These are phyloP conservation scores for Agrocybe pediades DNA, from an alignment of 768 basidiomycete genomes.

Conservation along the genomic window DNA sequence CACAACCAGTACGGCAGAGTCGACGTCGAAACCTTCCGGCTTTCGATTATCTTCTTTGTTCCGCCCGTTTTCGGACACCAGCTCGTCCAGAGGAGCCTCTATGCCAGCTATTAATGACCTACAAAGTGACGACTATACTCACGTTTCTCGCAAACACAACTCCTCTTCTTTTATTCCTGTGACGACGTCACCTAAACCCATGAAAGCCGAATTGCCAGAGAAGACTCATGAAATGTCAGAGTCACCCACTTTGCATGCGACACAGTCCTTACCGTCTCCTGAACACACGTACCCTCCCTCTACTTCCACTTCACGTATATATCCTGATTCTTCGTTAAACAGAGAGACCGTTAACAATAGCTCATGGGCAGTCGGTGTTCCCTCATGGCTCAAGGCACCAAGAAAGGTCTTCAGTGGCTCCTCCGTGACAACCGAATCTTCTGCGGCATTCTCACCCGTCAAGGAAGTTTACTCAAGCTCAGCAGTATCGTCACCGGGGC, in stretches of 20 bases:
- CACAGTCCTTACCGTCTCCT: constrained; percentile 24
- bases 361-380: constrained; percentile 69
- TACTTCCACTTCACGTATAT: constrained; percentile 47
- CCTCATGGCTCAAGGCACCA: constrained; percentile 65
- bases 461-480: constrained; percentile 65
- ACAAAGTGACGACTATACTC: constrained; percentile 67
- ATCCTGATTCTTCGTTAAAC: constrained; percentile 50
- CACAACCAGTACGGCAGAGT: constrained; percentile 31
- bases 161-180: constrained; percentile 64
- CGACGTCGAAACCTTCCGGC: constrained; percentile 38
- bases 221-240: constrained; percentile 10
- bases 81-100: constrained; percentile 28
- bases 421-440: constrained; percentile 22
- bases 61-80: constrained; percentile 64
- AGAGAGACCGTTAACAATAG: constrained; percentile 45
- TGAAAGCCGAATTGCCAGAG: constrained; percentile 8
- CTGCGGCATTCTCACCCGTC: constrained; percentile 38
- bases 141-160: constrained; percentile 56
- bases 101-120: constrained; percentile 28
- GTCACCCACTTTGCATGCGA: constrained; percentile 12
- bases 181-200: constrained; percentile 43
- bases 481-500: constrained; percentile 26
- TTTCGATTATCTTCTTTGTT: constrained; percentile 70
- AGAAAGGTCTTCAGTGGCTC: constrained; percentile 40
- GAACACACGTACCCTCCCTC: constrained; percentile 85